Base-by-base conservation (phyloP, 2,329 filamentous ascomycete genomes). In the Fusarium dlaminii region DNA sequence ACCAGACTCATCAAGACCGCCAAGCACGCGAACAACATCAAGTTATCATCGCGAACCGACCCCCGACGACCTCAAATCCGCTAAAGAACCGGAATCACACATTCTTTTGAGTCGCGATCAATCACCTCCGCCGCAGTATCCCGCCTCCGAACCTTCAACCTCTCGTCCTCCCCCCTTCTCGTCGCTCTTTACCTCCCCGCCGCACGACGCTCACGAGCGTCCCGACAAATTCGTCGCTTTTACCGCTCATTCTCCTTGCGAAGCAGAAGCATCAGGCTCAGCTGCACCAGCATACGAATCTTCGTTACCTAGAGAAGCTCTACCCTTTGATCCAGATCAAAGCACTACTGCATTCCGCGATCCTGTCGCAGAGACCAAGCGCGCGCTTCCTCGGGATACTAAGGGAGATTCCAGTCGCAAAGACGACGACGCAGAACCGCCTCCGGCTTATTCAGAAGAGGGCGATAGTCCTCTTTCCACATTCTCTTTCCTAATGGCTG, bases 401-500 rank as follows among this genome's bases (percentile, higher is more conserved):
- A 97, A 98, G 84, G 90, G 90, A 79, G 89, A 92, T 78, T 89
- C 91, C 42, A 91, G 91, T 67, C 90, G 90, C 78, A 96, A 96
- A 82, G 90, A 89, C 81, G 90, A 92, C 82, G 96, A 98, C 85
- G 90, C 90, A 84, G 96, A 98, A 86, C 96, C 96, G 67, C 96
- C 96, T 70, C 96, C 96, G 66, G 96, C 96, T 65, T 99, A 99
- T 83, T 95, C 94, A 77, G 96, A 98, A 77, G 96, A 98, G 90
- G 95, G 96, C 79, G 93, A 91, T 70, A 98, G 94, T 86, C 96
- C 96, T 72, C 91, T 99, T 82, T 90, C 93, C 70, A 94, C 94
- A 66, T 99, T 99, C 81, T 92, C 93, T 79, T 99, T 97, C 90
- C 90, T 98, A 82, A 99, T 99, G 96, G 95, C 96, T 85, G 94